phyloP scores from a whole-genome alignment of 495 filamentous ascomycete genomes.

The Sordaria brevicollis region DNA sequence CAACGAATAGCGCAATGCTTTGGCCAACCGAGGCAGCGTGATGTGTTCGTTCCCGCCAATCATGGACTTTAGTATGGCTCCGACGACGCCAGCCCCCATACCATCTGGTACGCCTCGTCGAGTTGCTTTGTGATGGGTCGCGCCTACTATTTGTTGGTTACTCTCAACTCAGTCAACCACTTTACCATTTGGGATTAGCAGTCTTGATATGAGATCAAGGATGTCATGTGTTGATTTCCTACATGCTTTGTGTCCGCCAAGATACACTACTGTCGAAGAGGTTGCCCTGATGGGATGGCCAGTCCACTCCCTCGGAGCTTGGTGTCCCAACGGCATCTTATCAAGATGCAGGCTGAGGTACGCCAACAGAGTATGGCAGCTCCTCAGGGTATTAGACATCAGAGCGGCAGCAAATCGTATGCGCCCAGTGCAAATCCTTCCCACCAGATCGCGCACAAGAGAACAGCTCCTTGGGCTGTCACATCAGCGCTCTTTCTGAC shows the following conservation, averaged over 20 bases:
- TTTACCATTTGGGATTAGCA: neutral
- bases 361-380: neutral
- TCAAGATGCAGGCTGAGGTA: neutral
- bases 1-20: neutral
- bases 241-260: neutral
- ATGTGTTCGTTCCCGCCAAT: neutral
- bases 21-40: neutral
- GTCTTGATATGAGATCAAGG: neutral
- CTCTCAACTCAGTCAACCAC: neutral
- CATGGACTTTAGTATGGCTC: neutral
- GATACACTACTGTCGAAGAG: neutral
- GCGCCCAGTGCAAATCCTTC: neutral
- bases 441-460: neutral
- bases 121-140: neutral
- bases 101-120: neutral
- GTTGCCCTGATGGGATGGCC: neutral
- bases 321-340: neutral
- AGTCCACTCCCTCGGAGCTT: neutral
- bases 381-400: neutral
- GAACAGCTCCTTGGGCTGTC: neutral
- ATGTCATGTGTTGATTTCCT: neutral
- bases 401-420: neutral
- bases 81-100: neutral
- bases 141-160: neutral
- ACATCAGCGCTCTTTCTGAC: neutral